These are phyloP conservation scores for Hypsizygus ulmarius DNA, from an alignment of 1,284 basidiomycete genomes.

Conservation along the genomic window DNA sequence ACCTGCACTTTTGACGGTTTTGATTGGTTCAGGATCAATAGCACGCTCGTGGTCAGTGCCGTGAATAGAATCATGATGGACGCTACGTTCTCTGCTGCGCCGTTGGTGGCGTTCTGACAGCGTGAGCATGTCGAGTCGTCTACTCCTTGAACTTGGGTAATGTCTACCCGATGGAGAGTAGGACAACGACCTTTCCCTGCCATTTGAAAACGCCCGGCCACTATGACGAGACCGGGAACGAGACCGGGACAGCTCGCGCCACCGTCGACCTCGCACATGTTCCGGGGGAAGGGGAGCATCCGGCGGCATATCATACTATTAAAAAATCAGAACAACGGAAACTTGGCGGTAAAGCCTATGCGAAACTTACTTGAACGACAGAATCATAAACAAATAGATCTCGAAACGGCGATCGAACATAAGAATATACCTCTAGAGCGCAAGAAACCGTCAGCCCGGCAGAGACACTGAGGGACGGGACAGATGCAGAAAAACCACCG, in stretches of 20 bases:
- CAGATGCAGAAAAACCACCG: conserved; percentile 1
- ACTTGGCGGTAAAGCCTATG: conserved; percentile 7
- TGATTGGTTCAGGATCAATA: background rate
- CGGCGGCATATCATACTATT: conserved; percentile 54
- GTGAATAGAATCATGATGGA: background rate
- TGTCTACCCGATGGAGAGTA: conserved; percentile 33
- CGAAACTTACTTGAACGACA: conserved; percentile 66
- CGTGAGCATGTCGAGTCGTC: conserved; percentile 1
- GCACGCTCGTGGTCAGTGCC: background rate
- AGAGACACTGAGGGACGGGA: conserved; percentile 2
- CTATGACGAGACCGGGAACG: conserved; percentile 20
- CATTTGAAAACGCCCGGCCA: conserved; percentile 16
- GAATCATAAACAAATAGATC: conserved; percentile 79
- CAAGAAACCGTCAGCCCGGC: conserved; percentile 13
- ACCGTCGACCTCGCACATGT: conserved; percentile 34
- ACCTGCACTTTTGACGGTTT: background rate
- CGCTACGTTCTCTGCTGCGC: conserved; percentile 9
- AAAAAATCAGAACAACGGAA: conserved; percentile 4
- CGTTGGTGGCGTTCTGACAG: conserved; percentile 5
- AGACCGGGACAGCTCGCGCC: conserved; percentile 32
- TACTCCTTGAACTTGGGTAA: conserved; percentile 18
- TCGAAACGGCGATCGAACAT: conserved; percentile 80
- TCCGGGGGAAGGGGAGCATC: conserved; percentile 31
- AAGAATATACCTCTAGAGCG: conserved; percentile 75
- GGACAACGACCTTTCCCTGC: conserved; percentile 23